Evolutionary conservation across 1,284 basidiomycete species (phyloP), one percentile per base, ranked within the genome.

Genomic region (Ustilago shanxiensis): DNA sequence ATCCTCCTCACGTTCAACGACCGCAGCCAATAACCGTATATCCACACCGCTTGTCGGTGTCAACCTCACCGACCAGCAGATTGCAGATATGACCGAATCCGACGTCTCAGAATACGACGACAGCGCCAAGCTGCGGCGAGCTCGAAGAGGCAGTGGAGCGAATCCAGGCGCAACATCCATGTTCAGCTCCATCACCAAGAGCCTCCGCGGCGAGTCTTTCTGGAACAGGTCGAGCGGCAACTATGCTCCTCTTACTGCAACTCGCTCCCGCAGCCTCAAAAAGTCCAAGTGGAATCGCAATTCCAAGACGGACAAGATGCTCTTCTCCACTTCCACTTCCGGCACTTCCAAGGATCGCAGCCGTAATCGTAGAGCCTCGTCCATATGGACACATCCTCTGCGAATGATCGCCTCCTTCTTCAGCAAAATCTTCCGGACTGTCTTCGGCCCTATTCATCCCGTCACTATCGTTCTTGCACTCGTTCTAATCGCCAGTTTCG

Each of bases 391-490:
- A 1, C 66, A 74, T 24, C 79, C 78, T 2, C 41, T 77, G 20
- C 57, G 64, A 16, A 71, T 77, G 65, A 6, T 68, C 13, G 54
- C 59, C 0, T 64, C 62, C 54, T 72, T 79, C 53, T 58, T 78
- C 56, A 53, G 59, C 69, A 78, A 75, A 35, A 24, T 76, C 59
- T 77, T 77, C 55, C 39, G 74, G 4, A 77, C 77, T 14, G 73
- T 62, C 20, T 77, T 82, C 24, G 77, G 79, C 0, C 74, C 79
- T 5, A 75, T 79, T 31, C 79, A 80, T 37, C 80, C 80, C 8
- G 22, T 77, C 55, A 81, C 77, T 16, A 77, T 82, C 65, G 35
- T 81, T 16, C 29, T 77, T 39, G 79, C 80, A 2, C 67, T 82
- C 13, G 52, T 76, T 5, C 69, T 82, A 44, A 73, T 82, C 29